These are phyloP conservation scores for Cajanus cajan DNA, from an alignment of 306 rosid genomes.

Conservation along the genomic window DNA sequence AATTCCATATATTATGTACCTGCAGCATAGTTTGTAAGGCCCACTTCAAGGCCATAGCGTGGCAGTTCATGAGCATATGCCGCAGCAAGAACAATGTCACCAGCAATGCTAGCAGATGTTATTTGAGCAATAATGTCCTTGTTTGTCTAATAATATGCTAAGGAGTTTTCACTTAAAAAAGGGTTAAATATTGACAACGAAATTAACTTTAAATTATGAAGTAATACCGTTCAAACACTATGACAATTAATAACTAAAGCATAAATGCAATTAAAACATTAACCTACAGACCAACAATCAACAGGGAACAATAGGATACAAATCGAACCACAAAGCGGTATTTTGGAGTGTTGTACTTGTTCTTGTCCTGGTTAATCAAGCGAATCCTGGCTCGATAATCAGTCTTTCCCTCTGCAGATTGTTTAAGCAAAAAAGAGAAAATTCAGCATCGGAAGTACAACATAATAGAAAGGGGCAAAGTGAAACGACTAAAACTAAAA, in stretches of 20 bases:
- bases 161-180: constrained; percentile 20
- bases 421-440: not conserved
- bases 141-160: constrained; percentile 52
- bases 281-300: not conserved
- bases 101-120: constrained; percentile 71
- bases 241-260: not conserved
- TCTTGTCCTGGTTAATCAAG: constrained; percentile 77
- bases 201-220: not conserved
- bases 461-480: not conserved
- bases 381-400: constrained; percentile 83
- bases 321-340: constrained; percentile 72
- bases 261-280: not conserved
- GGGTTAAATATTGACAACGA: not conserved
- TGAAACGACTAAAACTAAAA: not conserved
- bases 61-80: constrained; percentile 80
- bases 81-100: constrained; percentile 72
- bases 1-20: constrained; percentile 32
- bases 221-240: not conserved
- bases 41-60: constrained; percentile 66
- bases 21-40: constrained; percentile 87
- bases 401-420: constrained; percentile 66
- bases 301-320: constrained; percentile 50
- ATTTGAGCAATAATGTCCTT: constrained; percentile 69
- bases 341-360: constrained; percentile 81
- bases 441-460: not conserved